Conservation (phyloP, 225 moss, liverwort and hornwort species). For the Pseudoscleropodium purum region DNA sequence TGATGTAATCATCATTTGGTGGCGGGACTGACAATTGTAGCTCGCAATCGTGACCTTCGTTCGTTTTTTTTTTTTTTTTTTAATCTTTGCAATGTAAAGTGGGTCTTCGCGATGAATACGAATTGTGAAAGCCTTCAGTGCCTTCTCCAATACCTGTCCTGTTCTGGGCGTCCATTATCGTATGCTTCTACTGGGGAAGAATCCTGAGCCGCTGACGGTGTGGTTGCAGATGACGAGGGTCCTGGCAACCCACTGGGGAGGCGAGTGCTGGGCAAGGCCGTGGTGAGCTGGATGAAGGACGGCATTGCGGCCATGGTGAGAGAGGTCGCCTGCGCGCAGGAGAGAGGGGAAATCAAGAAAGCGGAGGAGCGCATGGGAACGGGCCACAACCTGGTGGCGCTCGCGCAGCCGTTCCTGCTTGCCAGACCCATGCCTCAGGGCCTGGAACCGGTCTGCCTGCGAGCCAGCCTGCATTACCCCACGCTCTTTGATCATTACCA, state of each 20-base stretch:
- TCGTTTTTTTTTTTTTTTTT: too few relatives aligned
- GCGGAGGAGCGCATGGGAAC: conserved; percentile 61
- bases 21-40: neutral
- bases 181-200: neutral
- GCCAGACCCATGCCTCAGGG: conserved; percentile 83
- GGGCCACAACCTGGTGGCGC: conserved; percentile 52
- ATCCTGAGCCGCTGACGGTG: neutral
- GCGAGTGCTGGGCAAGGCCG: conserved; percentile 52
- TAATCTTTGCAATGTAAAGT: neutral
- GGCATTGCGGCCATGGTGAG: conserved; percentile 57
- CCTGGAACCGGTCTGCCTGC: conserved; percentile 58
- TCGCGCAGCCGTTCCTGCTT: conserved; percentile 74
- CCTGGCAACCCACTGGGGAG: conserved; percentile 70
- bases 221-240: conserved; percentile 6
- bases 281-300: conserved; percentile 67
- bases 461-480: conserved; percentile 82
- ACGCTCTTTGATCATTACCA: conserved; percentile 90
- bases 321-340: conserved; percentile 61
- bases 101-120: neutral
- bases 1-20: neutral
- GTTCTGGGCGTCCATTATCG: neutral
- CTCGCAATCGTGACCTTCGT: neutral
- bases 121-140: neutral
- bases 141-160: neutral
- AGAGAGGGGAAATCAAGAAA: conserved; percentile 36